Evolutionary conservation across 202 grass and related monocot genomes (phyloP).

Genomic region (Elaeis oleifera): DNA sequence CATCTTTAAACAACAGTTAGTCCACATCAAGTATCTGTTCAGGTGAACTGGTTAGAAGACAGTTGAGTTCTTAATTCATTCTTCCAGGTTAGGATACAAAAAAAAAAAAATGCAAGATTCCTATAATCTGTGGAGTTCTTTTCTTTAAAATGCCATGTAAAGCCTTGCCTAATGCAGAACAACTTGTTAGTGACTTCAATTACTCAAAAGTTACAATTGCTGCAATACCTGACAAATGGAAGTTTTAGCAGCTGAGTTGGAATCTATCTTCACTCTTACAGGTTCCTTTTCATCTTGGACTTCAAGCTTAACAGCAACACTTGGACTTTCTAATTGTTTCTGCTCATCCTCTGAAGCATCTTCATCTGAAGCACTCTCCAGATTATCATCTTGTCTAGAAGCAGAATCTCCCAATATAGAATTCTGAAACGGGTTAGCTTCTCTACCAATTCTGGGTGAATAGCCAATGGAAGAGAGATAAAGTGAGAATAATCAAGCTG

Average conservation of each 20-base stretch:
- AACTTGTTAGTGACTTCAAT: too few species aligned
- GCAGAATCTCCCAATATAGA: conserved; percentile 41
- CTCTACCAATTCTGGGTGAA: conserved; percentile 58
- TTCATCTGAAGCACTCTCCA: conserved; percentile 33
- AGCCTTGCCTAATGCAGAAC: too few species aligned
- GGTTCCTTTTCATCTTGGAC: conserved; percentile 40
- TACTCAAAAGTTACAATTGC: not conserved
- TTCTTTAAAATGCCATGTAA: too few species aligned
- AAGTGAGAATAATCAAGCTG: conserved; percentile 83
- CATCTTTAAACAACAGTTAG: too few species aligned
- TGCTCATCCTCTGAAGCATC: conserved; percentile 33
- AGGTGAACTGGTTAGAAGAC: too few species aligned
- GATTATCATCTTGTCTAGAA: conserved; percentile 31
- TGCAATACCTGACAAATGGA: conserved; percentile 25
- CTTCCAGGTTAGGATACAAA: too few species aligned
- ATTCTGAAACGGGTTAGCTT: conserved; percentile 59
- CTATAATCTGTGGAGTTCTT: too few species aligned
- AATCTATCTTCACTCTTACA: conserved; percentile 32
- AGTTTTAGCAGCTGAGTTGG: conserved; percentile 28
- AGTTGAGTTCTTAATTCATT: too few species aligned
- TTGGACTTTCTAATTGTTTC: conserved; percentile 27
- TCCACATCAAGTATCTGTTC: too few species aligned
- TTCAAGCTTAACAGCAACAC: conserved; percentile 31
- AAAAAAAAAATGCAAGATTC: too few species aligned
- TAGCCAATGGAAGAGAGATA: conserved; percentile 80